Conservation (phyloP, 192 early-diverging fungal genomes). For the Entophlyctis helioformis region DNA sequence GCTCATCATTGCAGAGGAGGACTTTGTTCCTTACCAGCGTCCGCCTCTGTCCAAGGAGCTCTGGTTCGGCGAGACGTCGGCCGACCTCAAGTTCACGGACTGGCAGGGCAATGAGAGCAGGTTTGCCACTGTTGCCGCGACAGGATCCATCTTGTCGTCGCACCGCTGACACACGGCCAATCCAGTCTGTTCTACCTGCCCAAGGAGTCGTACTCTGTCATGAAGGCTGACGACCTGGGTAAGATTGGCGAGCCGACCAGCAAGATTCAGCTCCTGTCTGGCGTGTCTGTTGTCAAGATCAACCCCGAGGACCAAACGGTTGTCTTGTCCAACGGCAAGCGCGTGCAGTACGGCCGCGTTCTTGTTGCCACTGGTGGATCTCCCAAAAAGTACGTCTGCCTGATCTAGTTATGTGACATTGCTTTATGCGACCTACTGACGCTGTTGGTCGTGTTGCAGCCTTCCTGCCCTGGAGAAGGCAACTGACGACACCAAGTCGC, state of each 20-base stretch:
- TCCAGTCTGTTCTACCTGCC: no score
- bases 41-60: conserved; percentile 59
- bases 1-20: conserved; percentile 46
- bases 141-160: no score
- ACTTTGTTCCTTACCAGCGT: conserved; percentile 43
- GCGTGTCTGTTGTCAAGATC: conserved; percentile 27
- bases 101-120: conserved; percentile 46
- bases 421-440: no score
- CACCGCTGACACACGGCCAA: no score
- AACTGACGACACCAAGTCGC: conserved; percentile 7
- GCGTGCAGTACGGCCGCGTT: conserved; percentile 38
- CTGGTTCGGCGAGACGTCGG: conserved; percentile 33
- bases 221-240: no score
- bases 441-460: no score
- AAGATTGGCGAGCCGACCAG: no score
- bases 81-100: conserved; percentile 38
- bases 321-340: conserved; percentile 31
- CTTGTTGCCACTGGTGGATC: conserved; percentile 51
- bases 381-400: conserved; percentile 39
- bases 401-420: no score
- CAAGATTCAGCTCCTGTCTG: no score
- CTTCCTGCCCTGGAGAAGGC: conserved; percentile 18
- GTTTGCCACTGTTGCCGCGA: no score
- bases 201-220: no score
- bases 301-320: conserved; percentile 39